Base-by-base conservation (phyloP, 768 basidiomycete species). In the Mycena vulgaris region DNA sequence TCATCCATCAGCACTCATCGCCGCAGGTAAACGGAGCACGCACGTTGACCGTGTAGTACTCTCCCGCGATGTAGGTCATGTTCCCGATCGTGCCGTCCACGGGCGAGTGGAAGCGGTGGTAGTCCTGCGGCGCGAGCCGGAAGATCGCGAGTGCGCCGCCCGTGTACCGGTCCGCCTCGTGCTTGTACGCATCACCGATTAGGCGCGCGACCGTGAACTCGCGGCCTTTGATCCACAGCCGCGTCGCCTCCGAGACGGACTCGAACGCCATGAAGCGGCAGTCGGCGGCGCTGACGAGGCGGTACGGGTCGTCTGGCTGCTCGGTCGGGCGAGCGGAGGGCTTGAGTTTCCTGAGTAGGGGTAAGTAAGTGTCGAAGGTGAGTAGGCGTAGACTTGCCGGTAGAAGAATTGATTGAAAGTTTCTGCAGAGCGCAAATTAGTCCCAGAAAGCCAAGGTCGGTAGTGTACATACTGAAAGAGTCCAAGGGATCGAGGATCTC, bases 11-110 rank as follows among this genome's bases (percentile, higher is more conserved):
- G 58, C 25, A 62, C 14, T 31, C 35, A 23, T 17, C 35, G 28
- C 30, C 66, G n/a, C 56, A 52, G 33, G 8, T 23, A 31, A 13
- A 35, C 45, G 17, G 52, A 49, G n/a, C 4, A 83, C 89, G 57
- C 72, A 94, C 93, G 65, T 96, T 97, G 70, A 98, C 97, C 0
- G 98, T 98, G 80, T 98, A 99, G 80, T 98, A 98, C 76, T 97
- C 95, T 8, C 97, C 97, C 3, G 90, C 73, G 63, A 98, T 93
- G 75, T 93, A 88, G 8, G 89, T 90, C 90, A 96, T 95, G 37
- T 84, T 84, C 21, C 96, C 97, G 31, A 99, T 89, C 40, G 79
- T 89, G 0, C 96, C 96, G 69, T 95, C 94, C 25, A 97, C 93
- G 0, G 95, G 94, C 0, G 89, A 89, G 78, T 95, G 94, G 87